A percentile compares a stretch with the other conserved stretches of the same genome.
These are phyloP conservation scores for Tetradesmus lagerheimii DNA, from an alignment of 139 green algal genomes.

Conservation along the genomic window DNA sequence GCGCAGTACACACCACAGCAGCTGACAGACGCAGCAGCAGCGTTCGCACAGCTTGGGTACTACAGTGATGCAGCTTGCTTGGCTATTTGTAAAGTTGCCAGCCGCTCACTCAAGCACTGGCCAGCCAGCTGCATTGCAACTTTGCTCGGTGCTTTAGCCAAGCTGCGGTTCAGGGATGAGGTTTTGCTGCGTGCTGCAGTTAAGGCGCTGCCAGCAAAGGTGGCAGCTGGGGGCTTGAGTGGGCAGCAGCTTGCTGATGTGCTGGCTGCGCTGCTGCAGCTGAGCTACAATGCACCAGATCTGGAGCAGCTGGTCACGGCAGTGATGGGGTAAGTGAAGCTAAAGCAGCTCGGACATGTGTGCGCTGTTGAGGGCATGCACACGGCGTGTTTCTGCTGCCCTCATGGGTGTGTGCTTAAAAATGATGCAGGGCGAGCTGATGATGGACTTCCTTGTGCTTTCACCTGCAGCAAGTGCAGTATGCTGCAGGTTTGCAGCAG, in stretches of 20 bases:
- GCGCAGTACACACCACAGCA: neutral
- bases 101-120: slow-evolving; percentile 8
- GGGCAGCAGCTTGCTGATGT: neutral
- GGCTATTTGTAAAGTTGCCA: neutral
- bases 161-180: slow-evolving; percentile 19
- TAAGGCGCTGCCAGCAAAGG: neutral
- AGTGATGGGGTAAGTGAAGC: neutral
- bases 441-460: too few relatives aligned
- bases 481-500: too few relatives aligned
- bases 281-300: slow-evolving; percentile 5
- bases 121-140: neutral
- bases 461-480: too few relatives aligned
- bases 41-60: neutral
- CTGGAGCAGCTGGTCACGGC: neutral
- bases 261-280: slow-evolving; percentile 13
- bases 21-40: neutral
- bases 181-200: neutral
- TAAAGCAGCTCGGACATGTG: neutral
- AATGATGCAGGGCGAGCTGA: too few relatives aligned
- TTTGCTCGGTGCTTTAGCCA: neutral
- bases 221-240: neutral
- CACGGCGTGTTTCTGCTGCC: neutral
- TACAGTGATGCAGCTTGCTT: slow-evolving; percentile 6
- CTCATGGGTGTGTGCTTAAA: neutral
- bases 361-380: neutral